Evolutionary conservation across 176 grass and related monocot genomes (phyloP).

Genomic region (Chrysopogon serrulatus): DNA sequence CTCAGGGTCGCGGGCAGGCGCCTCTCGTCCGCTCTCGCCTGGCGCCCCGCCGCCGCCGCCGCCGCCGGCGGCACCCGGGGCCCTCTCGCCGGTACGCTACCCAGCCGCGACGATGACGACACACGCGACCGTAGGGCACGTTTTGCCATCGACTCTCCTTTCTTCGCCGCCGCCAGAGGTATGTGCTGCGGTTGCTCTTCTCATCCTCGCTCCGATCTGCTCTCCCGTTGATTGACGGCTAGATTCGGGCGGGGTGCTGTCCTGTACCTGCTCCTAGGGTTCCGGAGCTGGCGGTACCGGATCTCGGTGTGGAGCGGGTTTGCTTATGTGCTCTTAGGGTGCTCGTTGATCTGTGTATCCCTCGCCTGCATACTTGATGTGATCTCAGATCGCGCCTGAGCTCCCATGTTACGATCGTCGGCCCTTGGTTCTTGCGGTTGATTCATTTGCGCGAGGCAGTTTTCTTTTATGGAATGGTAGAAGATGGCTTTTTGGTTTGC

Average conservation of each 20-base stretch:
- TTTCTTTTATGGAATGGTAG: background rate
- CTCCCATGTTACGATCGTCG: background rate
- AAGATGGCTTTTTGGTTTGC: background rate
- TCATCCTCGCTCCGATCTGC: slow-evolving; percentile 15
- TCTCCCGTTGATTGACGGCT: background rate
- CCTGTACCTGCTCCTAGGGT: background rate
- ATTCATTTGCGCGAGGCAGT: background rate
- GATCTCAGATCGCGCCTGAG: background rate
- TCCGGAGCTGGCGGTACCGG: background rate
- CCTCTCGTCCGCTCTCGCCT: slow-evolving; percentile 32
- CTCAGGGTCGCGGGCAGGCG: slow-evolving; percentile 52
- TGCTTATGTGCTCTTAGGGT: background rate
- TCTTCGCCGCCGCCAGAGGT: slow-evolving; percentile 38
- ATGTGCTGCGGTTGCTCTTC: background rate
- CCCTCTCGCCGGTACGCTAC: slow-evolving; percentile 17
- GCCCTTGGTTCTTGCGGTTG: background rate
- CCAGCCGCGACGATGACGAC: slow-evolving; percentile 14
- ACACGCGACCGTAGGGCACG: background rate
- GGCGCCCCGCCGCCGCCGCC: slow-evolving; percentile 36
- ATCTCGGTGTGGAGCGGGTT: background rate
- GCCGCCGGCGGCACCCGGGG: background rate
- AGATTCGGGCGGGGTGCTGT: background rate
- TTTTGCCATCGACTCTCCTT: slow-evolving; percentile 15
- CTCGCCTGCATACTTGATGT: background rate
- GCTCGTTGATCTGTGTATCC: background rate